Evolutionary conservation across 2,329 filamentous ascomycete genomes (phyloP), one percentile per base, ranked within the genome.

Genomic region (Claviceps sp.): DNA sequence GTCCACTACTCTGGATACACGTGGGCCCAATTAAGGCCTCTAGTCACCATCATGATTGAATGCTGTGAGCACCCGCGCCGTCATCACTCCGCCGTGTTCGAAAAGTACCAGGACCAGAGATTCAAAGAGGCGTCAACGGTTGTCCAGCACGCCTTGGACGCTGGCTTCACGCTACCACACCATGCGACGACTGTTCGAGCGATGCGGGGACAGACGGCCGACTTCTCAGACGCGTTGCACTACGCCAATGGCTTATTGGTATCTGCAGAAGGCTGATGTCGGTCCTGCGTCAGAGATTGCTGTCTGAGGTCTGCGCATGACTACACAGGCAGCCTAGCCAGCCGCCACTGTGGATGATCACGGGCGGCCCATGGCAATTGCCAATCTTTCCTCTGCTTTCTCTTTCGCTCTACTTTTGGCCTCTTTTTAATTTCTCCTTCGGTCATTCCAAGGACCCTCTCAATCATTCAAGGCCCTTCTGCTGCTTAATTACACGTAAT

Each of bases 1-100:
- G 84, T 93, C 38, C 84, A 94, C 70, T 97, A 95, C 70, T 95
- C 91, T 38, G 88, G 88, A 51, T 97, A 98, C 71, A 95, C 90
- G 2, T 89, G 86, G 71, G 71, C 74, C 46, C 93, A 98, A 67
- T 74, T 98, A 52, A 82, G 83, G 61, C 83, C 85, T 2, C 72
- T 96, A 40, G 77, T 96, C 47, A 74, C 75, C 14, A 82, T 87
- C 66, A 82, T 98, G 57, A 72, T 94, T 48, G 89, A 95, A 59
- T 97, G 91, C 72, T 95, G 89, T 69, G 82, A 88, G 55, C 78
- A 83, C 52, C 86, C 89, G 6, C 76, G 77, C 56, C 82, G 84
- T 61, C 93, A 98, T 64, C 93, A 98, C 65, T 70, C 74, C 30
- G 88, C 89, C 7, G 85, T 98, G 43, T 96, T 81, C 63, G 88